These are phyloP conservation scores for Udeniomyces megalosporus DNA, from an alignment of 768 basidiomycete species.

Conservation along the genomic window DNA sequence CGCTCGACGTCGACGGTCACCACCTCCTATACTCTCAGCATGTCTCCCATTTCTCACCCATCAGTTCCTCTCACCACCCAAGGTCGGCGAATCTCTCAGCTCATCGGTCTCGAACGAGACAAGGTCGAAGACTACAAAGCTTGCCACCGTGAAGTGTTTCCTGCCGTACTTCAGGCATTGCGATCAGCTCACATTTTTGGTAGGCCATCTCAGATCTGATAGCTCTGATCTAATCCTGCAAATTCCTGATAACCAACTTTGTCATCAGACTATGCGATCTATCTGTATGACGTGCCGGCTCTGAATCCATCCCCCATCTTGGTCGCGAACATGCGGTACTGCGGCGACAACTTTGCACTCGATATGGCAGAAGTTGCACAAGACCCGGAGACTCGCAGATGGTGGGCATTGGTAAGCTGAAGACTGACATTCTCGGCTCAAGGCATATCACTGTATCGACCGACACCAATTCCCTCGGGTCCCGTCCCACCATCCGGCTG, in stretches of 20 bases:
- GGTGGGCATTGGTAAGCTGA: conserved; percentile 50
- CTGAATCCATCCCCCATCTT: conserved; percentile 32
- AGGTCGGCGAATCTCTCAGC: conserved; percentile 45
- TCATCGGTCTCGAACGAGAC: conserved; percentile 44
- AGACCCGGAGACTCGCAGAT: conserved; percentile 52
- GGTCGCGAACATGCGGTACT: conserved; percentile 67
- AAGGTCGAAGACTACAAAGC: conserved; percentile 31
- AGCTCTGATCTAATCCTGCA: background rate
- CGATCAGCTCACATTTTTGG: conserved; percentile 43
- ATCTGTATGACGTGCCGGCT: conserved; percentile 39
- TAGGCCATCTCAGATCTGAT: conserved; percentile 8
- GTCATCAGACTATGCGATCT: conserved; percentile 53
- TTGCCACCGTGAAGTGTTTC: conserved; percentile 53
- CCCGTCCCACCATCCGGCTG: too few relatives aligned
- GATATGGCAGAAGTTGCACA: conserved; percentile 52
- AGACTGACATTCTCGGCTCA: too few relatives aligned
- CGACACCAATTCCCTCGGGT: too few relatives aligned
- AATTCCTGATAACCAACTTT: background rate
- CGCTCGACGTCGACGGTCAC: too few relatives aligned
- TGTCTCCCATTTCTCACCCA: conserved; percentile 14
- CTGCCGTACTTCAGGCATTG: conserved; percentile 48
- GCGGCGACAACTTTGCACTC: conserved; percentile 43
- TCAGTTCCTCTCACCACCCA: conserved; percentile 26
- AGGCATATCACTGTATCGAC: too few relatives aligned
- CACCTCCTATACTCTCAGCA: too few relatives aligned